Conservation (phyloP, 306 rosid species). For the Malus sylvestris region DNA sequence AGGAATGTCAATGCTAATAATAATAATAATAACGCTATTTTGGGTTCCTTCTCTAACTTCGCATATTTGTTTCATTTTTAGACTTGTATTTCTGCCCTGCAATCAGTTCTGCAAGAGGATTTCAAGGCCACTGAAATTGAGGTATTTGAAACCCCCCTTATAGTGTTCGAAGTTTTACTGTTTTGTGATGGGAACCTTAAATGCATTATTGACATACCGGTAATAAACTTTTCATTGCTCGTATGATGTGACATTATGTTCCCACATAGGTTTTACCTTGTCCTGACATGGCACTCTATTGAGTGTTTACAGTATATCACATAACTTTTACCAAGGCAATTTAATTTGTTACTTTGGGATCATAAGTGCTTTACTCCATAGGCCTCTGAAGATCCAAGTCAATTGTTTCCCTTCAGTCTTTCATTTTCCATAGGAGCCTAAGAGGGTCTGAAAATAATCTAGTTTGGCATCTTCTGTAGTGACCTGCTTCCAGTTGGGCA, state of each 20-base stretch:
- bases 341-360: neutral
- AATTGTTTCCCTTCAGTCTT: neutral
- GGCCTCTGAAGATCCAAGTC: neutral
- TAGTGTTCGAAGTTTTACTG: neutral
- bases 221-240: neutral
- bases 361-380: neutral
- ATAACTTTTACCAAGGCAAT: neutral
- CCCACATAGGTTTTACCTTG: neutral
- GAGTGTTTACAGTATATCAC: neutral
- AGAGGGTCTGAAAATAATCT: neutral
- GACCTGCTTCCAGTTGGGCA: neutral
- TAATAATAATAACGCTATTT: neutral
- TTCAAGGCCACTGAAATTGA: slow-evolving; percentile 95
- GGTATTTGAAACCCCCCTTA: slow-evolving; percentile 34
- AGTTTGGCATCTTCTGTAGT: neutral
- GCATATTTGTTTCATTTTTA: slow-evolving; percentile 17
- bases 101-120: slow-evolving; percentile 98
- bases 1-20: no score
- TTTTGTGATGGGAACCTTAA: neutral
- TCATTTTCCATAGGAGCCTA: neutral
- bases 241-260: neutral
- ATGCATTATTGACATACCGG: neutral
- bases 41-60: neutral
- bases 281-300: neutral
- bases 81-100: slow-evolving; percentile 97